phyloP scores from a whole-genome alignment of 2,329 filamentous ascomycete species.

The Aspergillus ruber region DNA sequence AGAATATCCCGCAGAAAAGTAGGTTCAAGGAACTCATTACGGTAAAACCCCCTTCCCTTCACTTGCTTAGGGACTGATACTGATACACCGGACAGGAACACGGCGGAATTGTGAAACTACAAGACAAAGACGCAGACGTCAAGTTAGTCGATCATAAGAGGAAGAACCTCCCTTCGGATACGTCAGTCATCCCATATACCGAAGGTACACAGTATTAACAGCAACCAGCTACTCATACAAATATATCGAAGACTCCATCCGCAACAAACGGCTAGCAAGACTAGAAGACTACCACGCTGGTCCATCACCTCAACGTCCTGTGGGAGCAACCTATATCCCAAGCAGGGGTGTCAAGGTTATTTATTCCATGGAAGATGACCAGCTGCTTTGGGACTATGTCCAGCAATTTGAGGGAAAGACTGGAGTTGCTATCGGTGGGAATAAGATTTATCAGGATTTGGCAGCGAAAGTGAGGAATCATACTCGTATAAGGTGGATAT shows the following conservation, averaged over 20 bases:
- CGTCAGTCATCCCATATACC: conserved; percentile 25
- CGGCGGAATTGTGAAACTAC: conserved; percentile 48
- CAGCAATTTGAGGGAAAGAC: conserved; percentile 26
- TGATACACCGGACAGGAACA: conserved; percentile 35
- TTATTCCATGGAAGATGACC: conserved; percentile 41
- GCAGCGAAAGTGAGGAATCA: background rate
- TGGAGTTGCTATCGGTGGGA: conserved; percentile 31
- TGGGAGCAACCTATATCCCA: conserved; percentile 35
- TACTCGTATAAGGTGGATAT: background rate
- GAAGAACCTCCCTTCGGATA: conserved; percentile 44
- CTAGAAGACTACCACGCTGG: conserved; percentile 44
- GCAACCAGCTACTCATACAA: conserved; percentile 47
- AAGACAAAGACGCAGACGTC: conserved; percentile 53
- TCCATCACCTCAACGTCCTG: conserved; percentile 38
- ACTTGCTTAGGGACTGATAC: background rate
- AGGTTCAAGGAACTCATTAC: conserved; percentile 45
- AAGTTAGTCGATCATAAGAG: conserved; percentile 53
- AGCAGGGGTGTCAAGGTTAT: conserved; percentile 24
- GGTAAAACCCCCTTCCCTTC: conserved; percentile 19
- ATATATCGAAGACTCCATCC: conserved; percentile 52
- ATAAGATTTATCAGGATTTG: conserved; percentile 41
- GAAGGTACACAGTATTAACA: conserved; percentile 5
- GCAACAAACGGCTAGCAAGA: conserved; percentile 42
- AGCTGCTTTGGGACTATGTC: conserved; percentile 40
- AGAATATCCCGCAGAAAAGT: conserved; percentile 46